Percentiles rank a stretch among this genome's conserved stretches.
Evolutionary conservation across 139 green algal species (phyloP).

Genomic region (Spirogloea muscicola): DNA sequence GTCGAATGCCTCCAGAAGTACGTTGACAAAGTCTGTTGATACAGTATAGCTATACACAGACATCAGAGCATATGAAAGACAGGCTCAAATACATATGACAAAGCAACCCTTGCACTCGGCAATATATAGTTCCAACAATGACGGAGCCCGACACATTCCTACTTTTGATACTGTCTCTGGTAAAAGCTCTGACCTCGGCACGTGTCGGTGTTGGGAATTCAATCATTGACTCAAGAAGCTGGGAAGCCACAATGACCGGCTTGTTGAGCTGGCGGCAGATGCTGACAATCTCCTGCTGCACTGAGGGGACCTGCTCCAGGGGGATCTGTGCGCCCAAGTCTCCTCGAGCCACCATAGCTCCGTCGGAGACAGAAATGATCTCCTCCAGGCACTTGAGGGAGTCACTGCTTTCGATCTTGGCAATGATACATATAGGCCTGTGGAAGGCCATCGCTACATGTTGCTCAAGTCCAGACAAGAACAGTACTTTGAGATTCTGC

Average conservation of each 20-base stretch:
- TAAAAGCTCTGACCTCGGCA: constrained; percentile 81
- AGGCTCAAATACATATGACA: too few relatives aligned
- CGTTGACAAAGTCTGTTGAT: too few relatives aligned
- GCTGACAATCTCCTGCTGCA: constrained; percentile 77
- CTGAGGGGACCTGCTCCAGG: constrained; percentile 80
- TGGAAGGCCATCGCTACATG: too few relatives aligned
- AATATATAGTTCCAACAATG: too few relatives aligned
- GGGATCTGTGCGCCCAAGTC: constrained; percentile 99
- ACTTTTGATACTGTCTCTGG: too few relatives aligned
- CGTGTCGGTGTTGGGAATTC: constrained; percentile 59
- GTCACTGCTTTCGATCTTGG: constrained; percentile 97
- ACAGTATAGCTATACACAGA: too few relatives aligned
- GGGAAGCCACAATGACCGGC: constrained; percentile 59
- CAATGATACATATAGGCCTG: constrained; percentile 87
- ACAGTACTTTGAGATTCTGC: too few relatives aligned
- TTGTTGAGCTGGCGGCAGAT: constrained; percentile 60
- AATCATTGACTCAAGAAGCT: constrained; percentile 66
- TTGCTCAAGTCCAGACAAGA: too few relatives aligned
- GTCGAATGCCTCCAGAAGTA: too few relatives aligned
- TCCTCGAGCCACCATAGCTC: constrained; percentile 86
- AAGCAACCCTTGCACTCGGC: too few relatives aligned
- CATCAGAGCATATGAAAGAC: too few relatives aligned
- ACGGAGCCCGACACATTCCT: too few relatives aligned
- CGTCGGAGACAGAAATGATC: constrained; percentile 84
- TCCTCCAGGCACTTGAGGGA: constrained; percentile 93